phyloP scores from a whole-genome alignment of 805 yeast genomes.

The Dipodascus albidus region DNA sequence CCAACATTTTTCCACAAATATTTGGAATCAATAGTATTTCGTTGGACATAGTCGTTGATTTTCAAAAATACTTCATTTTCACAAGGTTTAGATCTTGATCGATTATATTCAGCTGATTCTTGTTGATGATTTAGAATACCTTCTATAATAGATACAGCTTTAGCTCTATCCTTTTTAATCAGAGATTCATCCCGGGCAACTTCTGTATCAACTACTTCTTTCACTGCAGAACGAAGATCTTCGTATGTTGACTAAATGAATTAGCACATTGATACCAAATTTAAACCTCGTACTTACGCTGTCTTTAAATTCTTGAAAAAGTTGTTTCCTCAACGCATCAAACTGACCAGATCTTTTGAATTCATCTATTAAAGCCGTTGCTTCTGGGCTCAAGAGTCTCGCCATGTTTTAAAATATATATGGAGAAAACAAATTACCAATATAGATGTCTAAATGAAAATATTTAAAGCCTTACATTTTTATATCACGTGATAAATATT shows the following conservation, averaged over 20 bases:
- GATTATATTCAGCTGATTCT: not conserved
- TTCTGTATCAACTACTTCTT: conserved; percentile 15
- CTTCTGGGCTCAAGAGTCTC: conserved; percentile 2
- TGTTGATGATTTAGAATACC: conserved; percentile 12
- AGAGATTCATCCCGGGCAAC: conserved; percentile 14
- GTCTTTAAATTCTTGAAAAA: conserved; percentile 14
- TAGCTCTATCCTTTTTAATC: conserved; percentile 15
- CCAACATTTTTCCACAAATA: not conserved
- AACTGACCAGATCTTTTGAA: conserved; percentile 17
- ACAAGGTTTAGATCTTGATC: not conserved
- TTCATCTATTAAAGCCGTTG: conserved; percentile 9
- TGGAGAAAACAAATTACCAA: too few relatives aligned
- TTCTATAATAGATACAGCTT: conserved; percentile 18
- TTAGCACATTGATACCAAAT: not conserved
- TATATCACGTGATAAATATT: not conserved
- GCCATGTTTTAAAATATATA: not conserved
- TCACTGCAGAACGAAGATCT: conserved; percentile 10
- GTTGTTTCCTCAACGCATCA: conserved; percentile 14
- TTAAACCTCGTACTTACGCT: conserved; percentile 12
- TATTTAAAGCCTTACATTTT: too few relatives aligned
- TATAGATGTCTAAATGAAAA: too few relatives aligned
- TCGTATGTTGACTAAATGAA: conserved; percentile 3
- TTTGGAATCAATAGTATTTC: not conserved
- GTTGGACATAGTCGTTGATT: not conserved
- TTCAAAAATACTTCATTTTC: not conserved